Base-by-base conservation (phyloP, 2,329 filamentous ascomycete genomes). In the Pseudocercospora eumusae region DNA sequence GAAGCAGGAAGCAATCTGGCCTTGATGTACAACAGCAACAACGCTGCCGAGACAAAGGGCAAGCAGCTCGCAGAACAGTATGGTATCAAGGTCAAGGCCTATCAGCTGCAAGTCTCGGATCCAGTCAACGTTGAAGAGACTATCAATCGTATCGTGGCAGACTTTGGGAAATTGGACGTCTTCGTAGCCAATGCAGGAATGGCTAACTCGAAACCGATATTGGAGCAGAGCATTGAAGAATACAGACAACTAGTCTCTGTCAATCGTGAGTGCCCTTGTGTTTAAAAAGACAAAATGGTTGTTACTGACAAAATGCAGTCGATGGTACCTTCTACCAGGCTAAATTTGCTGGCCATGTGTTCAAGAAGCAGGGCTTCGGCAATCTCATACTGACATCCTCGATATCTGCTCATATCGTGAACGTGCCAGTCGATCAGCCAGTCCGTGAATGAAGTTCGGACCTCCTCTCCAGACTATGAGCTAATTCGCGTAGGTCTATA, bases 111-210 rank as follows among this genome's bases (percentile, higher is more conserved):
- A 90, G 90, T 33, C 82, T 88, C 74, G 84, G 85, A 71, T 88
- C 92, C 75, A 89, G 89, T 23, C 2, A 61, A 74, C 84, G 70
- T 85, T 84, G 68, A 83, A 96, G 47, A 81, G 91, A 65, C 84
- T 88, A 45, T 85, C 87, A 36, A 93, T 91, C 80, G 83, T 84
- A 73, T 92, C 64, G 75, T 92, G 42, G 25, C 59, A 20, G 78
- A 84, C 62, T 92, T 96, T 74, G 88, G 88, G 75, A 88, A 88
- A 75, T 89, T 97, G 67, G 92, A 96, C 77, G 88, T 90, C 75
- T 85, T 97, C 33, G 92, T 97, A 69, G 96, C 93, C 28, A 96
- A 92, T 28, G 93, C 93, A 47, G 93, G 93, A 31, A 96, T 97
- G 79, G 93, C 91, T 6, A 92, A 96, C 79, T 83, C 80, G 0